Evolutionary conservation across 1,284 basidiomycete species (phyloP), one percentile per base, ranked within the genome.

Genomic region (Ganoderma lucidum): DNA sequence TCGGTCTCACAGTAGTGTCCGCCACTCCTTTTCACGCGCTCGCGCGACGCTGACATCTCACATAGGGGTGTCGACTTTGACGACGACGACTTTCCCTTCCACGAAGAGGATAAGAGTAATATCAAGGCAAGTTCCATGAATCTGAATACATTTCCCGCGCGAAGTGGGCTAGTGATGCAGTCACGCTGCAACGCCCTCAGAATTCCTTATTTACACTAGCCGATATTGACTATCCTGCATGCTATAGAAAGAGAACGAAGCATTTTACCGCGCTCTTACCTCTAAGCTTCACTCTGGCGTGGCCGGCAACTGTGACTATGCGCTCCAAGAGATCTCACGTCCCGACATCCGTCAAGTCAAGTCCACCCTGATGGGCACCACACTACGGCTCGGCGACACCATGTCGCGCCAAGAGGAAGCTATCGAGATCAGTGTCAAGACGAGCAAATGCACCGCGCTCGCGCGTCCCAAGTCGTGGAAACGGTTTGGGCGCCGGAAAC

Each of bases 1-100:
- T 94, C 63, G 77, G 82, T 15, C 80, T 93, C 55, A 89, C 90
- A 14, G 83, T 95, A 69, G 83, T 96, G 88, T 92, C 80, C 66
- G 90, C 86, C 30, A 14, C 61, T 56, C 28, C n/a, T 8, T 28
- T 14, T 14, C 55, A 15, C 44, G 0, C 10, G 28, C 63, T 28
- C 14, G 23, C 23, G 14, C 48, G 23, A 32, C 42, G 66, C 68
- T 67, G 37, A 72, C 41, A 58, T 71, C 45, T 69, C 64, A 17
- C 28, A 44, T 70, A 94, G 93, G 35, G 96, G 96, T 4, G 85
- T 96, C 51, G 94, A 96, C 79, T 97, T 97, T 79, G 94, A 93
- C 75, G 93, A 95, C 74, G 89, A 91, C 45, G 87, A 90, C 28
- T 81, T 88, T 30, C 87, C 81, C 0, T 91, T 87, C 76, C 79